A percentile compares a stretch with the other conserved stretches of the same genome.
Conservation (phyloP, 1,284 basidiomycete genomes). For the Apiotrichum gamsii region DNA sequence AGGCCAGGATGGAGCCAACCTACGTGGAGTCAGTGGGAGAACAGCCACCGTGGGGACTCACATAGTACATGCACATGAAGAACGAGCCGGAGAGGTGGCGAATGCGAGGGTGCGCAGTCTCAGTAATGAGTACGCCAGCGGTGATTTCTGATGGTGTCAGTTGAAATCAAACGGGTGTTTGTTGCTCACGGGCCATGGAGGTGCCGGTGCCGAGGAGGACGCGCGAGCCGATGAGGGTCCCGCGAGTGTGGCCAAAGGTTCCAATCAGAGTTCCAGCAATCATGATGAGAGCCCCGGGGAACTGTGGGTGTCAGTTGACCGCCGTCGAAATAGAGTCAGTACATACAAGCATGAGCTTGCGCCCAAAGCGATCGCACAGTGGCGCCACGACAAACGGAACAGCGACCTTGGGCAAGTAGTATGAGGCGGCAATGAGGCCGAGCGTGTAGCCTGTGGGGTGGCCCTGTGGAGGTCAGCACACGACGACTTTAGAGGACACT, state of each 20-base stretch:
- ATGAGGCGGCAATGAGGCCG: constrained; percentile 16
- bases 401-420: constrained; percentile 18
- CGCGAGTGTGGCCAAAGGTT: constrained; percentile 1
- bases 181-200: constrained; percentile 9
- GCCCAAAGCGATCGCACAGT: constrained; percentile 19
- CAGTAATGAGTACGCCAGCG: constrained; percentile 17
- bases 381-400: constrained; percentile 15
- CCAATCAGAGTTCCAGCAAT: constrained; percentile 21
- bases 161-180: no score
- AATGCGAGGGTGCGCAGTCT: constrained; percentile 25
- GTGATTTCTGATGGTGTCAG: not conserved
- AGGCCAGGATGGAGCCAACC: constrained; percentile 39
- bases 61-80: constrained; percentile 25
- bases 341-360: constrained; percentile 28
- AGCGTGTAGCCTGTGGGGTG: constrained; percentile 7
- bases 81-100: constrained; percentile 15
- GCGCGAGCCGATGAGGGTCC: constrained; percentile 20
- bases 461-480: not conserved
- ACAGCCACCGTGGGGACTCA: no score
- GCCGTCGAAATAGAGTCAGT: no score
- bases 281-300: constrained; percentile 25
- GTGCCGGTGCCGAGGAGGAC: constrained; percentile 24
- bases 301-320: constrained; percentile 18
- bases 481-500: not conserved
- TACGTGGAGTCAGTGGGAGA: no score